These are phyloP conservation scores for Aspergillus jensenii DNA, from an alignment of 2,329 filamentous ascomycete species.

Conservation along the genomic window DNA sequence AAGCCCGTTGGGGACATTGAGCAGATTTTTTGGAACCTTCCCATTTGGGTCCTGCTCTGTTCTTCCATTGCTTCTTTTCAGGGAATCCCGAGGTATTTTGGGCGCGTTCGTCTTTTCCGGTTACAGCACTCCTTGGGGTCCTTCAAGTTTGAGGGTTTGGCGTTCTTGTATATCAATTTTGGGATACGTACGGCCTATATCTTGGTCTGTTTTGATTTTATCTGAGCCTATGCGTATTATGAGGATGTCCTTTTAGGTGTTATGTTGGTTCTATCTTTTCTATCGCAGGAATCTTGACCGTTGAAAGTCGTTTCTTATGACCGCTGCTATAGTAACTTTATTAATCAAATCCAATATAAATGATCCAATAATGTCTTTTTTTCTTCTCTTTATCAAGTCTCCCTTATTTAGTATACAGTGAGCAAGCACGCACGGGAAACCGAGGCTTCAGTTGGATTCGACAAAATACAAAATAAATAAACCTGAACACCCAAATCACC, in stretches of 20 bases:
- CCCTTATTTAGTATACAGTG: background rate
- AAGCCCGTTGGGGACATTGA: background rate
- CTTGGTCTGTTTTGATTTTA: background rate
- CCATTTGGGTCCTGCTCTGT: background rate
- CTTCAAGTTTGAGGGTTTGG: background rate
- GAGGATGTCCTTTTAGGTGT: conserved; percentile 1
- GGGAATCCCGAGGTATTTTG: background rate
- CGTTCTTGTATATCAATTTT: background rate
- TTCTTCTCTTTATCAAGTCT: background rate
- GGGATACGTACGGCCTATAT: background rate
- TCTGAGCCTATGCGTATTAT: background rate
- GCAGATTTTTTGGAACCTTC: background rate
- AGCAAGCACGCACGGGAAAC: background rate
- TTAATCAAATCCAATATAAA: conserved; percentile 3
- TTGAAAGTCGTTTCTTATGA: background rate
- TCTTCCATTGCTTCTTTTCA: background rate
- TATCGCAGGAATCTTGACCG: background rate
- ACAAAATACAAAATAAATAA: background rate
- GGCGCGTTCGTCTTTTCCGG: background rate
- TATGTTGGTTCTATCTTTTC: background rate
- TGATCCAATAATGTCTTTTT: background rate
- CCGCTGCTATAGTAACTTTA: background rate
- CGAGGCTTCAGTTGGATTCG: background rate
- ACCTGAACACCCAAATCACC: background rate
- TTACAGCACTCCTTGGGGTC: background rate